Evolutionary conservation across 2,329 filamentous ascomycete genomes (phyloP), one percentile per base, ranked within the genome.

Genomic region (Cladobotryum mycophilum): DNA sequence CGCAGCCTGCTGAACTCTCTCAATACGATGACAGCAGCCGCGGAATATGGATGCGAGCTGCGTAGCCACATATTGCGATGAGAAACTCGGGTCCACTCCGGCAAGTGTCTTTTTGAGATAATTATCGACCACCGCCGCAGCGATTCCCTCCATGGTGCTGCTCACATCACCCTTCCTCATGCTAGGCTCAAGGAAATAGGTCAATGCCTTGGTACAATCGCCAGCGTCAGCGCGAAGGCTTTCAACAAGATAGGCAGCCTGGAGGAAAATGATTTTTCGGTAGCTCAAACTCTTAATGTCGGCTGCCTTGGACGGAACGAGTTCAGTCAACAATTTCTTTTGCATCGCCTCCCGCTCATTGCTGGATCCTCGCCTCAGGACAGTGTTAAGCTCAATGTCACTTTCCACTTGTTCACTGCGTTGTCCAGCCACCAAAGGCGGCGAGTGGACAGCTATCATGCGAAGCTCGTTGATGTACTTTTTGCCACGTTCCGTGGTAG

Each of bases 311-410:
- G 80, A 76, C 1, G 92, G 89, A 25, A 99, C 75, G 42, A 93
- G 78, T 54, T 82, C 79, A 4, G 78, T 76, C 18, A 99, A 76
- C 7, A 83, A 79, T 61, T 84, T 88, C 73, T 95, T 96, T 64
- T 96, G 90, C 55, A 86, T 80, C 2, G 82, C 70, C 49, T 89
- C 84, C 54, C 91, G 83, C 30, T 92, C 87, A 5, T 84, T 81
- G 56, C 83, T 89, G 74, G 89, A 88, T 15, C 91, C 92, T 54
- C 93, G 82, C 53, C 92, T 84, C 46, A 99, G 76, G 15, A 97
- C 87, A 1, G 90, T 95, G 63, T 99, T 97, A 38, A 99, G 79
- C 63, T 99, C 93, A 49, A 99, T 92, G 58, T 97, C 93, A 65
- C 91, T 96, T 67, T 99, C 93, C 9, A 93, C 79, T 63, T 95